Evolutionary conservation across 192 early-diverging fungal species (phyloP), one percentile per base, ranked within the genome.

Genomic region (Paraglomus occultum): DNA sequence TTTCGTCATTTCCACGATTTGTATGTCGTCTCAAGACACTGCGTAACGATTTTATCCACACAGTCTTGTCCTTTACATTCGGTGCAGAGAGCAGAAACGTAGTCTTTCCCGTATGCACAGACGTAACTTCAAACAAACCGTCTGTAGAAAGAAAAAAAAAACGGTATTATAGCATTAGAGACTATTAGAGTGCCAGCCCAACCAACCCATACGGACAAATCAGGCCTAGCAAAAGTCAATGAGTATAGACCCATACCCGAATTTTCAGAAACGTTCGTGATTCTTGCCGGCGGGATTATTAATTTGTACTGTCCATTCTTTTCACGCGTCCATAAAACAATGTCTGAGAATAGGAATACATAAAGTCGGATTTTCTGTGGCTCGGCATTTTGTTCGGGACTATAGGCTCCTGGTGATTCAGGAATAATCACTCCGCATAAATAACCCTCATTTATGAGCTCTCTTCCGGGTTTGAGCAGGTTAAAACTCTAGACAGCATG

Each of bases 321-420:
- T 51, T 51, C 50, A n/a, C 17, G 50, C 20, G 54, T 57, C 54
- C 54, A 57, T 10, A 57, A 4, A 17, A 57, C 54, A 17, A 57
- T 10, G 4, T 57, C 54, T 11, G 17, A 17, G 38, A 57, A 57
- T 20, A 57, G 54, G 15, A 57, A 57, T 23, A 57, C 54, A 57
- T 57, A 57, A 10, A 57, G 11, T 4, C 20, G 20, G 4, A 20
- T 31, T 57, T 20, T 20, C 54, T 23, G 17, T 11, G 18, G 15
- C 11, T n/a, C 15, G 54, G 20, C 11, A 31, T 23, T 11, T 23
- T 57, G 11, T 23, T 17, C 11, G 54, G 54, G 20, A 31, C 4
- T 17, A 1, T 10, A 17, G 11, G 1, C 11, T 17, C 10, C 9
- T 57, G 31, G 17, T 57, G 11, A 31, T 17, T 17, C 9, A 57